Evolutionary conservation across 148 eudicot species (phyloP).

Genomic region (Cornus controversa): DNA sequence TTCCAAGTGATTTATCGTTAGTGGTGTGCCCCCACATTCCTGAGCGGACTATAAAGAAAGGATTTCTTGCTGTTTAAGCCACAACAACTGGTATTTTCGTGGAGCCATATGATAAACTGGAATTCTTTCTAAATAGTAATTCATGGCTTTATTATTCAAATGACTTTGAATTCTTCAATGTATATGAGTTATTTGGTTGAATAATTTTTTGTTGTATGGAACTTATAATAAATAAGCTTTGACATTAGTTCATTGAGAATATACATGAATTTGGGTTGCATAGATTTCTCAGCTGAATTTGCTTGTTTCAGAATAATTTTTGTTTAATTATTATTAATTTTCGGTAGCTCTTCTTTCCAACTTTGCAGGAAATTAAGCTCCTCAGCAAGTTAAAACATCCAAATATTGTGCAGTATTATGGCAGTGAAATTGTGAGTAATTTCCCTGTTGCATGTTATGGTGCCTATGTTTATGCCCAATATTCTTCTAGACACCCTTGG

Average conservation of each 20-base stretch:
- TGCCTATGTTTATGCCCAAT: background rate
- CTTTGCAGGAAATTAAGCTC: conserved; percentile 78
- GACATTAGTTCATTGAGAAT: background rate
- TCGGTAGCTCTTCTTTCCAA: conserved; percentile 1
- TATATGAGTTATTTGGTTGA: background rate
- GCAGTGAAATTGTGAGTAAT: conserved; percentile 87
- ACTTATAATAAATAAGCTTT: background rate
- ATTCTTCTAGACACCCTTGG: background rate
- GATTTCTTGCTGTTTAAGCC: background rate
- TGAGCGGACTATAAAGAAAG: background rate
- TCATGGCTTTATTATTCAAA: background rate
- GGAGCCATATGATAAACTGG: background rate
- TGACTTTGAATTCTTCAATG: background rate
- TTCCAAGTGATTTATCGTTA: background rate
- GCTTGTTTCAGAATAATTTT: too few relatives aligned
- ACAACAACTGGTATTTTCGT: background rate
- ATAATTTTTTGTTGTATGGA: background rate
- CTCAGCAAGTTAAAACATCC: conserved; percentile 84
- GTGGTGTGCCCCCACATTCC: background rate
- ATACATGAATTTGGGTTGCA: background rate
- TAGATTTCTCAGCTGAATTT: background rate
- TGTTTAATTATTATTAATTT: background rate
- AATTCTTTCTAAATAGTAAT: background rate
- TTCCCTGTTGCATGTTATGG: background rate
- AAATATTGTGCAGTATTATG: conserved; percentile 93